Conservation (phyloP, 352 stramenopile genomes). For the Achlya hypogyna region DNA sequence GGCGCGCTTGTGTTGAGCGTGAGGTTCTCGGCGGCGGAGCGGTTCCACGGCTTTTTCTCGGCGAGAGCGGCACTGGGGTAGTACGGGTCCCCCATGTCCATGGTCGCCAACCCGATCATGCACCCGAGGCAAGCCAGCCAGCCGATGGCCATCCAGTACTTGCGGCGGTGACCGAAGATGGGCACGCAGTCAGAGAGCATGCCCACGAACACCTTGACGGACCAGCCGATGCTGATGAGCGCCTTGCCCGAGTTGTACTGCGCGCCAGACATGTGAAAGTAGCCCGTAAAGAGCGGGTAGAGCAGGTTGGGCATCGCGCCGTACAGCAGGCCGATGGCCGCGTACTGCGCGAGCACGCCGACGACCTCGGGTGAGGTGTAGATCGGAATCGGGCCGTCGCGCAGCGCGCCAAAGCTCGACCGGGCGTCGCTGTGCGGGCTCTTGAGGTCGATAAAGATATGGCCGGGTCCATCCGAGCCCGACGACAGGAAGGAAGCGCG, state of each 20-base stretch:
- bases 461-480: not conserved
- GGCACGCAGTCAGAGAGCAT: slow-evolving; percentile 80
- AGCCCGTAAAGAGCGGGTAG: slow-evolving; percentile 54
- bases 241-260: slow-evolving; percentile 32
- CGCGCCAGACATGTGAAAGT: slow-evolving; percentile 41
- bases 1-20: slow-evolving; percentile 32
- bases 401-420: slow-evolving; percentile 27
- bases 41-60: slow-evolving; percentile 29
- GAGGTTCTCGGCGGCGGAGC: not conserved
- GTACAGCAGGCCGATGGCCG: slow-evolving; percentile 40
- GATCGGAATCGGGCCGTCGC: slow-evolving; percentile 27
- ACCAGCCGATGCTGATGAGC: slow-evolving; percentile 63
- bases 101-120: slow-evolving; percentile 30
- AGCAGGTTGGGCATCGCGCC: slow-evolving; percentile 32
- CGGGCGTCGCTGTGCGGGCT: not conserved
- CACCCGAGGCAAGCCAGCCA: slow-evolving; percentile 34
- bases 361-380: slow-evolving; percentile 32
- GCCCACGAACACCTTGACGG: slow-evolving; percentile 76
- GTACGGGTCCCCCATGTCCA: slow-evolving; percentile 34
- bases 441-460: not conserved
- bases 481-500: slow-evolving; percentile 15
- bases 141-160: slow-evolving; percentile 76
- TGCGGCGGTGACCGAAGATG: slow-evolving; percentile 71
- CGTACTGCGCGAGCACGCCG: slow-evolving; percentile 45
- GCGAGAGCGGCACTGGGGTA: slow-evolving; percentile 35